Base-by-base conservation (phyloP, 495 filamentous ascomycete species). In the Tuber melanosporum region DNA sequence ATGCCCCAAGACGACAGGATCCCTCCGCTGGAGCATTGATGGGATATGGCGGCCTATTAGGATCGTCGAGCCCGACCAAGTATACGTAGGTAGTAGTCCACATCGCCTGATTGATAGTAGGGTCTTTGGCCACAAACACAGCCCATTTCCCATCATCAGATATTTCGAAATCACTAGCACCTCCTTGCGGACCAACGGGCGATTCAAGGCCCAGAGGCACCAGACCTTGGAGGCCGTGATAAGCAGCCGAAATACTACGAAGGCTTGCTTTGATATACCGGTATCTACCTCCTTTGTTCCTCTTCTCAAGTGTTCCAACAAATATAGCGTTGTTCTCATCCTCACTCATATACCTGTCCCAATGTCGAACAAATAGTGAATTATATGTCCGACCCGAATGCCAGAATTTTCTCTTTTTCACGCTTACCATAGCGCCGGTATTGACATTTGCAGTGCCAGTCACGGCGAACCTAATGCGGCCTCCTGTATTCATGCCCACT, bases 261-360 rank as follows among this genome's bases (percentile, higher is more conserved):
- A 62, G n/a, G 14, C 52, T 32, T 15, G n/a, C 52, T 62, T 62
- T 62, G n/a, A 62, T 62, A 12, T 62, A 62, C n/a, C 10, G 3
- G n/a, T 62, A 62, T 32, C 10, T 62, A 3, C 26, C 52, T n/a
- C n/a, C 12, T 32, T 32, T 2, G 3, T 15, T 88, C 82, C 88
- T 86, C 52, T n/a, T 62, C 52, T 62, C 52, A 39, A 95, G 84
- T 14, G 88, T 84, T 9, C 90, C 90, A 83, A 92, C 92, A 86
- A 89, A 97, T 57, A 95, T 90, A 3, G 90, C 85, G 80, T 88
- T 91, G 77, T 83, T 87, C 83, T 93, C 89, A 26, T 91, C 88
- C 57, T 88, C 87, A 9, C 10, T 79, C 43, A 90, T 86, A 83
- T 91, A 94, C 43, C 84, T 84, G 78, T 94, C 91, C 92, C 92